Evolutionary conservation across 768 basidiomycete genomes (phyloP).

Genomic region (Pleurotus djamor): DNA sequence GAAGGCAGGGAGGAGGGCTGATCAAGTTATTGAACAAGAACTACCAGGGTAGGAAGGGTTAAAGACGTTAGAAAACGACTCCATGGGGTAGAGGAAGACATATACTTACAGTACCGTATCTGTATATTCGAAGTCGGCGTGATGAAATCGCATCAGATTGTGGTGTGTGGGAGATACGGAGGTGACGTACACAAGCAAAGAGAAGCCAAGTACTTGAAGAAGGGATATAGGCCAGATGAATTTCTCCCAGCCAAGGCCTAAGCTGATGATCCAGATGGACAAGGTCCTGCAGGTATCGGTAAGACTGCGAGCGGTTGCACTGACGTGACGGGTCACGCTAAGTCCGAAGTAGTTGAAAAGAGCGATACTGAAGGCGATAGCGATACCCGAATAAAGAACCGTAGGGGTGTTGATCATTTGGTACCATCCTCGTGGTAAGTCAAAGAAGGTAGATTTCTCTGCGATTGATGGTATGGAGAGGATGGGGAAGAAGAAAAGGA

Average conservation of each 20-base stretch:
- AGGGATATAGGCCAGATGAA: constrained; percentile 80
- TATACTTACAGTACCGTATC: constrained; percentile 78
- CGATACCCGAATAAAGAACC: constrained; percentile 67
- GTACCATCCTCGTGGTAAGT: constrained; percentile 84
- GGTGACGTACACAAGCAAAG: constrained; percentile 78
- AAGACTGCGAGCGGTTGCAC: constrained; percentile 87
- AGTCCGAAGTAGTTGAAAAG: constrained; percentile 90
- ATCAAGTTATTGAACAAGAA: constrained; percentile 93
- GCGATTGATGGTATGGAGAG: constrained; percentile 69
- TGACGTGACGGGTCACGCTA: constrained; percentile 90
- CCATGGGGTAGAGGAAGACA: constrained; percentile 5
- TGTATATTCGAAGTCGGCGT: constrained; percentile 20
- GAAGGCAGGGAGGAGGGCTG: constrained; percentile 57
- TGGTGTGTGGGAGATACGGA: not conserved
- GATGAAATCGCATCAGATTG: not conserved
- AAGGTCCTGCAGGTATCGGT: constrained; percentile 96
- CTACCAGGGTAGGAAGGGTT: constrained; percentile 28
- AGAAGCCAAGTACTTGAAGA: constrained; percentile 83
- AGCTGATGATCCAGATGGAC: constrained; percentile 92
- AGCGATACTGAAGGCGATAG: constrained; percentile 74
- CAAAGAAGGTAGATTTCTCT: constrained; percentile 71
- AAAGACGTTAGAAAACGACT: constrained; percentile 8
- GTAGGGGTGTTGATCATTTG: constrained; percentile 82
- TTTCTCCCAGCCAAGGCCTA: constrained; percentile 88
- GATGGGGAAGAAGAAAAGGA: constrained; percentile 78